Evolutionary conservation across 129 eudicot species (phyloP), one percentile per base, ranked within the genome.

Genomic region (Scalesia atractyloides): DNA sequence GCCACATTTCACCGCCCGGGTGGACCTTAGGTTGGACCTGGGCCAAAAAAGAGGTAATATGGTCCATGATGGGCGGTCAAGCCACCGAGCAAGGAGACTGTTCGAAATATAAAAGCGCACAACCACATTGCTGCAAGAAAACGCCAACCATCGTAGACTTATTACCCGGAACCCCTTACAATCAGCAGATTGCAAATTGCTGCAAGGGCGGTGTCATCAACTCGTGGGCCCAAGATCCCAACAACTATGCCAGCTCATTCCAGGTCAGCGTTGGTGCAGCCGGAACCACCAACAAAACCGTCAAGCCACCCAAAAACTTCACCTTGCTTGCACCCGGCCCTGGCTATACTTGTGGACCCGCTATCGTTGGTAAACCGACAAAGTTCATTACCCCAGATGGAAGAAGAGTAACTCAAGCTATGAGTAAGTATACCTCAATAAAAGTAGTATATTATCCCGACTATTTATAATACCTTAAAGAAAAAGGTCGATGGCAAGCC

Each of bases 11-110:
- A 72, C 92, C 97, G 1, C 98, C 98, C 0, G 98, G 98, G 9
- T 93, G 98, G 98, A 81, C 88, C 73, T 59, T 93, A 64, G 97
- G 97, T 18, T 93, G 98, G 98, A 90, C 98, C 4, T 93, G 98
- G 98, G 96, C 97, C 0, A 87, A 90, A 74, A 90, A 93, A 64
- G 98, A 93, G 78, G 91, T 93, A 26, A 90, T 93, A 65, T 90
- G 98, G 97, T 82, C 84, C 87, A 87, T 87, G 92, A 76, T 90
- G 85, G 98, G 98, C 12, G 71, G 70, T 76, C 97, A 90, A 87
- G 76, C 98, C 17, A 93, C 97, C 1, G 95, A 89, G 36, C 98
- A 93, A 82, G 98, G 98, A 73, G 98, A 93, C 70, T 93, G 98
- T 79, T 89, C 98, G 4, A 84, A 73, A 75, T 93, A 66, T 44